Evolutionary conservation across 2,329 filamentous ascomycete genomes (phyloP).

Genomic region (Xylaria sp.): DNA sequence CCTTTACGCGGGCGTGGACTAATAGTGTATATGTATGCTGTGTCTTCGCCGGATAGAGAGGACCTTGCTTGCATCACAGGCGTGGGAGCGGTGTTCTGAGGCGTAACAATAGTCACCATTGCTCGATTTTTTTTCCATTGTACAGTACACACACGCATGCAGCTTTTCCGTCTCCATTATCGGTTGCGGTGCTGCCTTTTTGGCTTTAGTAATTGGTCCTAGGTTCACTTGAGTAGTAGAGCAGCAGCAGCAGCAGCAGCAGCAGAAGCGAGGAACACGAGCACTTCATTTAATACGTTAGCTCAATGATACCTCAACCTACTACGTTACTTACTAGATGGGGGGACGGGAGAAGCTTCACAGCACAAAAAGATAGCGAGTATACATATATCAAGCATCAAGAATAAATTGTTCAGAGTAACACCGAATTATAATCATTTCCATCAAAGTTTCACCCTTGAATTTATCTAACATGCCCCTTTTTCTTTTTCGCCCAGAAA

Average conservation of each 20-base stretch:
- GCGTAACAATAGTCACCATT: neutral
- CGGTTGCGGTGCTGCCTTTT: neutral
- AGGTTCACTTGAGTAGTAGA: too few relatives aligned
- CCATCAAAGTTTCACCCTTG: neutral
- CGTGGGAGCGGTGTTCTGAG: neutral
- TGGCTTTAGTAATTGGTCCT: neutral
- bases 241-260: neutral
- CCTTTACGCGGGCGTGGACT: constrained; percentile 65
- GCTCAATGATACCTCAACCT: neutral
- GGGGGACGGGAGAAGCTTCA: neutral
- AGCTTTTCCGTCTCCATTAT: neutral
- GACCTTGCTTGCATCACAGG: neutral
- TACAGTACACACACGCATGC: neutral
- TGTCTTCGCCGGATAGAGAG: neutral
- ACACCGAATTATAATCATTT: neutral
- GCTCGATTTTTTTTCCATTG: neutral
- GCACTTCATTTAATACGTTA: neutral
- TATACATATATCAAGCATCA: neutral
- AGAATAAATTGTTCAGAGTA: neutral
- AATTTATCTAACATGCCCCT: neutral
- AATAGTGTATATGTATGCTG: neutral
- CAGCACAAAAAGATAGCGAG: neutral
- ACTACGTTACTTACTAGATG: neutral
- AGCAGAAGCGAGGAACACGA: too few relatives aligned
- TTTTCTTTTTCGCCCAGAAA: too few relatives aligned